Evolutionary conservation across 1,284 basidiomycete genomes (phyloP).

Genomic region (Ustilago trichophora): DNA sequence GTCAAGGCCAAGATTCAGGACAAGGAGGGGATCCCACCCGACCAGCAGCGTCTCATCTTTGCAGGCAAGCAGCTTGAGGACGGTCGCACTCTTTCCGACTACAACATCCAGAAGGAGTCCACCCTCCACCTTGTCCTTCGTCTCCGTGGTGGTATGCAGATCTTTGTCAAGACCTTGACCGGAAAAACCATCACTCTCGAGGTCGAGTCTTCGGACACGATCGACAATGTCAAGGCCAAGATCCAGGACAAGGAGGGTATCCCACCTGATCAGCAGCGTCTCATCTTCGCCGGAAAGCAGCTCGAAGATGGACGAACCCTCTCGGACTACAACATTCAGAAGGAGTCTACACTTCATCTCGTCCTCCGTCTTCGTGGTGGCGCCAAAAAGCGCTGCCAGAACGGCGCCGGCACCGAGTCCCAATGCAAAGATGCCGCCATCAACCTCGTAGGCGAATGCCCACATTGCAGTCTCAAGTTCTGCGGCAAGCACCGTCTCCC

Average conservation of each 20-base stretch:
- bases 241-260: constrained; percentile 66
- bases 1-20: constrained; percentile 70
- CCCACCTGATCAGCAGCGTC: constrained; percentile 69
- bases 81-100: constrained; percentile 61
- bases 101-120: constrained; percentile 97
- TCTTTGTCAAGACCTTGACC: constrained; percentile 76
- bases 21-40: constrained; percentile 64
- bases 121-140: constrained; percentile 95
- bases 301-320: constrained; percentile 69
- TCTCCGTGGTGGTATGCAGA: constrained; percentile 75
- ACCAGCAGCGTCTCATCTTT: constrained; percentile 64
- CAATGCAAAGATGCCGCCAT: constrained; percentile 66
- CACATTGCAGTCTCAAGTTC: constrained; percentile 64
- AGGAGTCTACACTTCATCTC: constrained; percentile 63
- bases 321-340: constrained; percentile 68
- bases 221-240: constrained; percentile 77
- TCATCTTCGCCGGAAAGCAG: constrained; percentile 70
- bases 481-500: constrained; percentile 65
- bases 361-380: constrained; percentile 64
- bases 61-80: constrained; percentile 65
- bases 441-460: constrained; percentile 65
- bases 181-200: constrained; percentile 96
- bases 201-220: constrained; percentile 89
- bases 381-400: constrained; percentile 66
- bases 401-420: constrained; percentile 56